Conservation (phyloP, 352 stramenopile genomes). For the Hyaloperonospora brassicae region DNA sequence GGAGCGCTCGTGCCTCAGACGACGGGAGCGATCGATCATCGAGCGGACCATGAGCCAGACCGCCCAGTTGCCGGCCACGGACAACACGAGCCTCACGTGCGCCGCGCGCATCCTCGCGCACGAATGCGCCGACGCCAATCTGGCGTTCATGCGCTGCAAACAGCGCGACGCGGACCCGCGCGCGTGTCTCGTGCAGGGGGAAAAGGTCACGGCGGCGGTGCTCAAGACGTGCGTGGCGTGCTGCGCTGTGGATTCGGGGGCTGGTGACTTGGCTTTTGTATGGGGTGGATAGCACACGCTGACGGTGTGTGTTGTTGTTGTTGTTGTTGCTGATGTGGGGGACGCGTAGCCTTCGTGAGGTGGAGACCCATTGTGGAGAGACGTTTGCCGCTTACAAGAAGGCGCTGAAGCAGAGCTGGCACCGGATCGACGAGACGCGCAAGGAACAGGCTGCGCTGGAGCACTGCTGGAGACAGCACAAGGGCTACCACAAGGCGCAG, state of each 20-base stretch:
- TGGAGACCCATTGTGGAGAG: conserved; percentile 80
- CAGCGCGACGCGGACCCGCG: conserved; percentile 71
- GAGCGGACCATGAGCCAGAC: conserved; percentile 8
- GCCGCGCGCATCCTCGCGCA: conserved; percentile 72
- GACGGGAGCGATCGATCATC: not conserved
- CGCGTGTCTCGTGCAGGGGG: conserved; percentile 72
- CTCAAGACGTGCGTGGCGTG: conserved; percentile 64
- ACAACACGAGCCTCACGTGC: conserved; percentile 85
- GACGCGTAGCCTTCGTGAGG: conserved; percentile 48
- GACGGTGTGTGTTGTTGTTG: not conserved
- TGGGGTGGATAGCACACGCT: not conserved
- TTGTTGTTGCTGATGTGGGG: conserved; percentile 3
- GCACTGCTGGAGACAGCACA: conserved; percentile 78
- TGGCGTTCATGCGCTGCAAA: conserved; percentile 84
- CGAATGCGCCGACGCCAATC: conserved; percentile 78
- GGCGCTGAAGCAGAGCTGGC: conserved; percentile 85
- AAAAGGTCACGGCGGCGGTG: conserved; percentile 84
- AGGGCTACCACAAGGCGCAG: conserved; percentile 39
- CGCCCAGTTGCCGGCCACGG: conserved; percentile 61
- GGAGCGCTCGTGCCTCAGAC: no score
- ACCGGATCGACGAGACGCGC: conserved; percentile 75
- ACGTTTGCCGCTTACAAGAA: conserved; percentile 83
- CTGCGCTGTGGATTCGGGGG: not conserved
- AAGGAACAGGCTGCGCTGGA: conserved; percentile 83
- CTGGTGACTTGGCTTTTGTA: not conserved